These are phyloP conservation scores for Cinchona pubescens DNA, from an alignment of 257 asterid genomes.

Conservation along the genomic window DNA sequence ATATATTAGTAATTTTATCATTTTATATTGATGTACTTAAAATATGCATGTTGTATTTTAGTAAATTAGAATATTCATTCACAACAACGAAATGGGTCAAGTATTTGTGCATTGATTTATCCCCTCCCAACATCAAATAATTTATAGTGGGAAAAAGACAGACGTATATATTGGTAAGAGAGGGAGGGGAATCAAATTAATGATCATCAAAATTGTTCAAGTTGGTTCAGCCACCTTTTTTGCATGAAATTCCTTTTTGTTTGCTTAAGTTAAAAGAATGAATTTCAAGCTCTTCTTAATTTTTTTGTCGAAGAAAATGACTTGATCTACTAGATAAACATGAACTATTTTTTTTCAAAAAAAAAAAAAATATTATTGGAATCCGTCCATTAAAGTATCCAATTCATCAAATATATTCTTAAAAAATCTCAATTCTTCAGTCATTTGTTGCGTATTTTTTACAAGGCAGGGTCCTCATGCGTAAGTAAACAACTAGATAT, in stretches of 20 bases:
- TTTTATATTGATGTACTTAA: too few species aligned
- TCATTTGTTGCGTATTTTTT: background rate
- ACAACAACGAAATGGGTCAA: background rate
- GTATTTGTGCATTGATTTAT: background rate
- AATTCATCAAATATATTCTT: background rate
- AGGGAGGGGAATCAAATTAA: background rate
- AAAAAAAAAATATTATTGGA: background rate
- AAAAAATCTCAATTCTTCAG: background rate
- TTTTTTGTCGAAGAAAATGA: background rate
- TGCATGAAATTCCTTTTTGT: background rate
- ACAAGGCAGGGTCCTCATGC: background rate
- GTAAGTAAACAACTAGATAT: constrained; percentile 11
- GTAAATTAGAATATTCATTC: background rate
- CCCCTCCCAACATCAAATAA: background rate
- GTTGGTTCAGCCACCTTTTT: background rate
- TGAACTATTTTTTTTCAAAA: background rate
- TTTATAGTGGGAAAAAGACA: background rate
- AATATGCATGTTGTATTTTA: too few species aligned
- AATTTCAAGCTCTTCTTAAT: background rate
- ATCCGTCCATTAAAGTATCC: background rate
- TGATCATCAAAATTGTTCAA: background rate
- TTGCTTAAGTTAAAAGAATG: background rate
- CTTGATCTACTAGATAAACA: background rate
- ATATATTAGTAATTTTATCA: too few species aligned
- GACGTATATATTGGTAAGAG: background rate